Evolutionary conservation across 495 filamentous ascomycete species (phyloP).

Genomic region (Bathelium albidoporum): DNA sequence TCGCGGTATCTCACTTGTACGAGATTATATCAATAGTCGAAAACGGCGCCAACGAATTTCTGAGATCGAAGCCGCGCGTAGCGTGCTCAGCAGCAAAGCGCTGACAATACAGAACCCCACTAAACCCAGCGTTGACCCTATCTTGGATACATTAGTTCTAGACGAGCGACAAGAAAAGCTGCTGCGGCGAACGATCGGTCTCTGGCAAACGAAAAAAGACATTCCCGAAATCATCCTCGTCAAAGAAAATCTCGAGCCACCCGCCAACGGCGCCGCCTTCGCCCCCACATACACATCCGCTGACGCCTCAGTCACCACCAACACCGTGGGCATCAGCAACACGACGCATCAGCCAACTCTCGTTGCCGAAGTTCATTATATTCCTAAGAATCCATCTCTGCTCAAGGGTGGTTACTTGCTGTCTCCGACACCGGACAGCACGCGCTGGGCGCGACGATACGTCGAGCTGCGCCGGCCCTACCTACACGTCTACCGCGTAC

Average conservation of each 20-base stretch:
- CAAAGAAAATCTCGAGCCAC: conserved; percentile 66
- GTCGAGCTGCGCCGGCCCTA: conserved; percentile 90
- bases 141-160: conserved; percentile 8
- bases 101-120: conserved; percentile 10
- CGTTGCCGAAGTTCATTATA: conserved; percentile 55
- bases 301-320: conserved; percentile 9
- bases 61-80: conserved; percentile 72
- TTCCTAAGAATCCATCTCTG: conserved; percentile 55
- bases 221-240: conserved; percentile 61
- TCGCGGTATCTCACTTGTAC: conserved; percentile 75
- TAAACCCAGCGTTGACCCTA: neutral
- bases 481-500: conserved; percentile 73
- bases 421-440: conserved; percentile 61
- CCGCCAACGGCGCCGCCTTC: conserved; percentile 51
- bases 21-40: conserved; percentile 63
- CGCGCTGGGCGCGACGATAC: conserved; percentile 79
- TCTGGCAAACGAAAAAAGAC: conserved; percentile 73
- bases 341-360: conserved; percentile 39
- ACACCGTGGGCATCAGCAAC: conserved; percentile 3
- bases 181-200: conserved; percentile 57
- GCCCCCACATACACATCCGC: conserved; percentile 21
- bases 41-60: conserved; percentile 59
- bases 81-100: conserved; percentile 42
- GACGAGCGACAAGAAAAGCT: conserved; percentile 34
- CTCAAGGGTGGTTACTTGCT: conserved; percentile 77